Evolutionary conservation across 1,139 yeast genomes (phyloP), one percentile per base, ranked within the genome.

Genomic region (Diutina neorugosa): DNA sequence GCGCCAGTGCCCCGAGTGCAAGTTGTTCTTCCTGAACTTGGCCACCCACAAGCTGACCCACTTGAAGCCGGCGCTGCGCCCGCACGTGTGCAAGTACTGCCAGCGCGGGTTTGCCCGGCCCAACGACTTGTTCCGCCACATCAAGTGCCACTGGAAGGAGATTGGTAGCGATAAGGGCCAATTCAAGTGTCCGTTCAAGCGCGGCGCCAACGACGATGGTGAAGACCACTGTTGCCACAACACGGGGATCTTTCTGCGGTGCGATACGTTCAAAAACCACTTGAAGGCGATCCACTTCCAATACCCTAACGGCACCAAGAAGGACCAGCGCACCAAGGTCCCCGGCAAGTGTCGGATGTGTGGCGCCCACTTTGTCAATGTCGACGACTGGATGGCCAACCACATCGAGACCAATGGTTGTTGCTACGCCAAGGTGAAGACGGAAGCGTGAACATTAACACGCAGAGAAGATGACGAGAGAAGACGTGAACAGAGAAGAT

Each of bases 211-310:
- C 7, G 48, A 23, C 7, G 34, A 44, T 14, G 56, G 47, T 20
- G 65, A 62, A 6, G 76, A 72, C 58, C 71, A 71, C 59, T 73
- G 78, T 59, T 88, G 96, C 63, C 96, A 90, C 65, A 79, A 80
- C 56, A 81, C 88, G 4, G 96, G 96, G 6, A 82, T 86, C 44
- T 90, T 90, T 62, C 81, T 90, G 19, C 76, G 97, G 51, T 86
- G 96, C 64, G 97, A 90, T 66, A 90, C 97, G 6, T 90, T 81
- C 69, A 90, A 90, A 64, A 90, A 89, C 67, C 97, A 90, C 67
- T 73, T 90, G 57, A 87, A 86, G 65, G 95, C 96, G 3, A 77
- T 90, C 58, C 97, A 90, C 65, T 90, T 90, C 66, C 86, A 81
- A 61, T 90, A 90, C 66, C 97, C 97, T 2, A 77, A 78, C 50